Conservation (phyloP, 2,329 filamentous ascomycete genomes). For the Cercospora canescens region DNA sequence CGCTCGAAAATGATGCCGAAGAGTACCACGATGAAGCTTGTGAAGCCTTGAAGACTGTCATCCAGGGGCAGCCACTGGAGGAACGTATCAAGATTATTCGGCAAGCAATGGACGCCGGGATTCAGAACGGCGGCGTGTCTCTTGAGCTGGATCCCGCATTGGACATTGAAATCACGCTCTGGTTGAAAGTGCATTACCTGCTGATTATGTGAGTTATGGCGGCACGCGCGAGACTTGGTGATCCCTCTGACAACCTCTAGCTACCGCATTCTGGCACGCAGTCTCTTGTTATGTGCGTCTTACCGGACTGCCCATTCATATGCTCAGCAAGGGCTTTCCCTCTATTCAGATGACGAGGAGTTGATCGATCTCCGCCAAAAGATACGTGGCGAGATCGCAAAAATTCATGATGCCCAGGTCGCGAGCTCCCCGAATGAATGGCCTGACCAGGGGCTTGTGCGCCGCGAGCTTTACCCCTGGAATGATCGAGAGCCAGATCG, state of each 20-base stretch:
- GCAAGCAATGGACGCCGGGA: slow-evolving; percentile 23
- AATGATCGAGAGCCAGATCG: slow-evolving; percentile 62
- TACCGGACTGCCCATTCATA: slow-evolving; percentile 67
- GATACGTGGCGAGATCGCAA: slow-evolving; percentile 42
- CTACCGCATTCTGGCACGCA: slow-evolving; percentile 42
- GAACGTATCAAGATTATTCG: slow-evolving; percentile 35
- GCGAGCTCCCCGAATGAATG: slow-evolving; percentile 43
- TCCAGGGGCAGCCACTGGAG: slow-evolving; percentile 39
- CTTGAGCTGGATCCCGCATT: slow-evolving; percentile 25
- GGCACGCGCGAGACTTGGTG: neutral
- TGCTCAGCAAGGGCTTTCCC: slow-evolving; percentile 60
- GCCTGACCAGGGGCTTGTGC: slow-evolving; percentile 69
- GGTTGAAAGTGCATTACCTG: slow-evolving; percentile 48
- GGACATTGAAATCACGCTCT: slow-evolving; percentile 38
- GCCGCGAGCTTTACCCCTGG: slow-evolving; percentile 65
- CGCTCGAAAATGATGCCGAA: slow-evolving; percentile 73
- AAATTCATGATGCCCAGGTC: slow-evolving; percentile 20
- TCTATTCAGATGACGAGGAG: slow-evolving; percentile 57
- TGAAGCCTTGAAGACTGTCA: slow-evolving; percentile 42
- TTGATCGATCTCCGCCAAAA: slow-evolving; percentile 56
- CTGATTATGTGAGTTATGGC: slow-evolving; percentile 24
- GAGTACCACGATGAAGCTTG: slow-evolving; percentile 75
- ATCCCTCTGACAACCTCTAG: slow-evolving; percentile 15
- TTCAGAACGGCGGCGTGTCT: slow-evolving; percentile 15
- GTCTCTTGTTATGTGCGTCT: slow-evolving; percentile 63